Evolutionary conservation across 2,329 filamentous ascomycete species (phyloP), one percentile per base, ranked within the genome.

Genomic region (Aspergillus ochraceus): DNA sequence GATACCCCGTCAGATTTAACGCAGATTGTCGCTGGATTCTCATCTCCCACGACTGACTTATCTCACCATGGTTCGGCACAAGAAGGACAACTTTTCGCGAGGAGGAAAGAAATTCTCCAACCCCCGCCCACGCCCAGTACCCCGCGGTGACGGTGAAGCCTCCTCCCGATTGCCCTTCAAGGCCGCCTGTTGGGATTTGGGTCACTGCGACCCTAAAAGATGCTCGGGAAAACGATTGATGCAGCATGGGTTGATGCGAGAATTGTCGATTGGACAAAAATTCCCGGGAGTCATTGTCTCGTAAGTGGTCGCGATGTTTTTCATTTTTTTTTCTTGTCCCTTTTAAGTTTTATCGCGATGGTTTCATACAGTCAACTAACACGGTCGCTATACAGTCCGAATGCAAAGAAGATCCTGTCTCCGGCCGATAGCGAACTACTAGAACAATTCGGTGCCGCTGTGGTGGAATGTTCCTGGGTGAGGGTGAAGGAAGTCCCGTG

Each of bases 381-480:
- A 24, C 19, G 17, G 45, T 24, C 22, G 22, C 11, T 47, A 12
- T 47, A 12, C 51, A 83, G 80, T 10, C 95, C 95, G 26, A 98
- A 98, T 79, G 95, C 91, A 64, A 97, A 96, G 74, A 87, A 84
- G 59, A 86, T 92, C 17, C 76, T 98, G 49, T 96, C 90, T 5
- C 90, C 92, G 1, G 91, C 92, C 54, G 95, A 99, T 77, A 82
- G 82, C 59, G 87, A 90, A 53, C 79, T 96, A 17, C 84, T 98
- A 69, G 92, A 96, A 69, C 89, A 92, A 75, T 90, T 91, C 72
- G 95, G 95, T 64, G 94, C 93, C 20, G 95, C 95, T 3, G 95
- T 99, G 3, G 95, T 99, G 19, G 95, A 99, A 79, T 97, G 93
- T 72, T 96, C 91, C 24, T 99, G 95, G 95, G 96, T 96, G 3